Conservation (phyloP, 805 yeast species). For the Grigorovia transvaalensis region DNA sequence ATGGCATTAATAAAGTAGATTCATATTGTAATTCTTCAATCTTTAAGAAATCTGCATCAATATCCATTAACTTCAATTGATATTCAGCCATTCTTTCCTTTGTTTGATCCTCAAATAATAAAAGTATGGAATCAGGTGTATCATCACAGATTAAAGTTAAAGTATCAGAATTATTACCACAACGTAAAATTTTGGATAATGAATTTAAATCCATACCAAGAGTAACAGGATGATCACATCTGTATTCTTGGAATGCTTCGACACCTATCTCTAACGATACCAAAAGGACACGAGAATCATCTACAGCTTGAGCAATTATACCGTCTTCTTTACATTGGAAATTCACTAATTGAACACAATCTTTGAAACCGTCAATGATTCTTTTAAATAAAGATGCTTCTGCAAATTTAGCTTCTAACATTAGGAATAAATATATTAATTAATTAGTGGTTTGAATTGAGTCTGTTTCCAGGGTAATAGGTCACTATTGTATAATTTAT, state of each 20-base stretch:
- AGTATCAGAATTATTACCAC: conserved; percentile 84
- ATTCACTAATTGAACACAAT: conserved; percentile 89
- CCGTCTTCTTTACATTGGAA: conserved; percentile 95
- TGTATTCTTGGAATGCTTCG: conserved; percentile 80
- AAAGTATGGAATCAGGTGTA: conserved; percentile 63
- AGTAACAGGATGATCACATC: conserved; percentile 90
- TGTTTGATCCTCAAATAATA: conserved; percentile 83
- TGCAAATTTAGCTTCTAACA: conserved; percentile 96
- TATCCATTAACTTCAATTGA: conserved; percentile 85
- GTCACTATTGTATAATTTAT: too few relatives aligned
- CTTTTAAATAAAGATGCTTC: conserved; percentile 87
- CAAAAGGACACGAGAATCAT: conserved; percentile 88
- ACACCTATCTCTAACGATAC: conserved; percentile 81
- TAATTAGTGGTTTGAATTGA: neutral
- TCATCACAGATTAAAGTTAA: conserved; percentile 86
- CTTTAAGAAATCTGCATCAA: conserved; percentile 86
- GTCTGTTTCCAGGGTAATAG: too few relatives aligned
- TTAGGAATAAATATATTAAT: conserved; percentile 21
- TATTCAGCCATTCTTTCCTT: conserved; percentile 90
- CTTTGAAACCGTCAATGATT: conserved; percentile 88
- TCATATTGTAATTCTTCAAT: conserved; percentile 92
- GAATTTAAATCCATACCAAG: conserved; percentile 85
- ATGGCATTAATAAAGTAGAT: conserved; percentile 76
- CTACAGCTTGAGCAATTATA: conserved; percentile 93
- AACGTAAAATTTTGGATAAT: conserved; percentile 77